Percentiles rank a stretch among this genome's conserved stretches.
Conservation (phyloP, 2,329 filamentous ascomycete species). For the Ramularia endophylla region DNA sequence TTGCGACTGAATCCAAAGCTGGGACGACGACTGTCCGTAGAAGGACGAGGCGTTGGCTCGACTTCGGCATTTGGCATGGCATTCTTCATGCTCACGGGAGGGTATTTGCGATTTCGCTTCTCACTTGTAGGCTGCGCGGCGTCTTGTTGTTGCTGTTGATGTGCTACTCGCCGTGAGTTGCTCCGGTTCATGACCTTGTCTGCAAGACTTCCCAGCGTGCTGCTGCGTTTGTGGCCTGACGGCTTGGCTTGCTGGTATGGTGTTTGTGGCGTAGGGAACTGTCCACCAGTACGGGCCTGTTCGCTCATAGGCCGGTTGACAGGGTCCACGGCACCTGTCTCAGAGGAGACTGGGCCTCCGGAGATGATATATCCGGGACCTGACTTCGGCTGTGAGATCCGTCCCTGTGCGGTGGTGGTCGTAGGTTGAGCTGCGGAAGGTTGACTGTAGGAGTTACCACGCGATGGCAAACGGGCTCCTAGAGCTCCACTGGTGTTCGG, state of each 20-base stretch:
- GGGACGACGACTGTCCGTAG: slow-evolving; percentile 44
- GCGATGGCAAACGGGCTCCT: slow-evolving; percentile 60
- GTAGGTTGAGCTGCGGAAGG: slow-evolving; percentile 82
- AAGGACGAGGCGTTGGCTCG: slow-evolving; percentile 46
- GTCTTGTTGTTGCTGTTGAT: slow-evolving; percentile 32
- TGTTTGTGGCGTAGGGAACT: slow-evolving; percentile 46
- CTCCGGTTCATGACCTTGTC: slow-evolving; percentile 78
- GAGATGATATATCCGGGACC: slow-evolving; percentile 65
- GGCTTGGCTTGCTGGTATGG: slow-evolving; percentile 58
- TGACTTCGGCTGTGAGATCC: slow-evolving; percentile 70
- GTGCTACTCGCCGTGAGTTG: slow-evolving; percentile 28
- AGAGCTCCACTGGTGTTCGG: slow-evolving; percentile 80
- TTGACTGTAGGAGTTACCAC: slow-evolving; percentile 75
- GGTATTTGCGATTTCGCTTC: slow-evolving; percentile 68
- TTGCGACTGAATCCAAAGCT: slow-evolving; percentile 47
- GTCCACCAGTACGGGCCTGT: slow-evolving; percentile 39
- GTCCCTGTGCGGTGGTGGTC: slow-evolving; percentile 81
- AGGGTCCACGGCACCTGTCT: slow-evolving; percentile 42
- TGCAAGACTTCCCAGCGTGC: slow-evolving; percentile 54
- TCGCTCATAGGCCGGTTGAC: slow-evolving; percentile 53
- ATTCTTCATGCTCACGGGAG: slow-evolving; percentile 85
- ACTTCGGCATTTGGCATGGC: slow-evolving; percentile 54
- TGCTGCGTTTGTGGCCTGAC: slow-evolving; percentile 62
- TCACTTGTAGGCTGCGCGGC: slow-evolving; percentile 41
- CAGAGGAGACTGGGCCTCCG: slow-evolving; percentile 52